Conservation (phyloP, 352 stramenopile genomes). For the Salisapilia sapeloensis region DNA sequence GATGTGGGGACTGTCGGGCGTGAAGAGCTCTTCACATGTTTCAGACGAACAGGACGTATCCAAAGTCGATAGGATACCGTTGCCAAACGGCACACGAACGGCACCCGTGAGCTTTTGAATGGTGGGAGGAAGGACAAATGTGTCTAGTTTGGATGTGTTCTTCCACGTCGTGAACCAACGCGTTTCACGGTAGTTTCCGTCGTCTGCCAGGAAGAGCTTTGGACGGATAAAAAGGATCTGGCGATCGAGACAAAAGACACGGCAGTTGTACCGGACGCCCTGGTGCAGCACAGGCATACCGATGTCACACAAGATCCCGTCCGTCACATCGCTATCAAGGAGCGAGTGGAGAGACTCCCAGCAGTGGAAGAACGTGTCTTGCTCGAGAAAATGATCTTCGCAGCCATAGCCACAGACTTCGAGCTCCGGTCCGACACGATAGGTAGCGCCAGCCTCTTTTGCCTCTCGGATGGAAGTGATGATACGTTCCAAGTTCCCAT, state of each 20-base stretch:
- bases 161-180: slow-evolving; percentile 87
- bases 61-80: slow-evolving; percentile 59
- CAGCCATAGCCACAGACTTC: slow-evolving; percentile 97
- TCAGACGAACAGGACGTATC: slow-evolving; percentile 86
- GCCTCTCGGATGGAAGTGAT: slow-evolving; percentile 79
- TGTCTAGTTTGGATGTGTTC: slow-evolving; percentile 28
- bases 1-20: slow-evolving; percentile 90
- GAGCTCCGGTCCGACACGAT: slow-evolving; percentile 94
- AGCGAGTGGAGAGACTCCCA: slow-evolving; percentile 88
- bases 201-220: slow-evolving; percentile 89
- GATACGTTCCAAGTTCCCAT: slow-evolving; percentile 92
- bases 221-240: slow-evolving; percentile 93
- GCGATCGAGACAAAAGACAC: slow-evolving; percentile 87
- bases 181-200: slow-evolving; percentile 97
- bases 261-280: slow-evolving; percentile 96
- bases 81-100: slow-evolving; percentile 71
- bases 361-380: slow-evolving; percentile 96
- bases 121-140: slow-evolving; percentile 64
- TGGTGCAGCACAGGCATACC: slow-evolving; percentile 94
- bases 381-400: slow-evolving; percentile 98
- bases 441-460: slow-evolving; percentile 74
- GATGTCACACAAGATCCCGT: slow-evolving; percentile 94
- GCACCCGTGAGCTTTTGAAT: slow-evolving; percentile 68
- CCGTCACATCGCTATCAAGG: slow-evolving; percentile 76
- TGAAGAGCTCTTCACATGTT: slow-evolving; percentile 98